Evolutionary conservation across 441 rosid genomes (phyloP), one percentile per base, ranked within the genome.

Genomic region (Biscutella laevigata): DNA sequence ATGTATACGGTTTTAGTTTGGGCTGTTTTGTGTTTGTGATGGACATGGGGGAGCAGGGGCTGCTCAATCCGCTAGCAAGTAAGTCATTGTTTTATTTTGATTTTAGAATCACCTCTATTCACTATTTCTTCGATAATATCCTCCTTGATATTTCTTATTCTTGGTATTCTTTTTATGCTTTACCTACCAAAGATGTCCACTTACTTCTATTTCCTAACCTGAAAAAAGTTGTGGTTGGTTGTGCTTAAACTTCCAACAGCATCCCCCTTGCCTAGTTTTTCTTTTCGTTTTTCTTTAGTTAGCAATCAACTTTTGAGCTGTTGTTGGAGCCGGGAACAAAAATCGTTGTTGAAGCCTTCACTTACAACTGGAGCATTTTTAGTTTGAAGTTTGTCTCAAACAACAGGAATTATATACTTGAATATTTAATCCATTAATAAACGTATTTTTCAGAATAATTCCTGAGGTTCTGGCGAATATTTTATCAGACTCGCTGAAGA

Each of bases 31-130:
- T 62, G 75, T 92, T 62, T 92, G 95, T 68, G 99, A 88, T 76
- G 99, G 99, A 57, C 97, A 92, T 71, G 90, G 95, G 49, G 95
- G 97, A 59, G 79, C 57, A 61, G 86, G 62, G 15, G 99, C 97
- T 62, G 99, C 97, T 20, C 71, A 82, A 66, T 72, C 84, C 71
- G 95, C 97, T 17, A 86, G 77, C 85, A 77, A 81, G 99, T 92
- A 51, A 70, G 97, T 86, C 59, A 52, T 64, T 57, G 17, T 39
- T 19, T 30, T 22, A 22, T 15, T 14, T n/a, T n/a, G n/a, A 7
- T 39, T 44, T 22, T 36, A n/a, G 24, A n/a, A 27, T 15, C 15
- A 33, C 41, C 34, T 42, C 33, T 34, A n/a, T 40, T 55, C 43
- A 17, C 28, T 30, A 11, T 21, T 4, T 47, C 12, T 39, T 40